Percentiles rank a stretch among this genome's conserved stretches.
phyloP scores from a whole-genome alignment of 1,284 basidiomycete species.

The Sutorius eximius region DNA sequence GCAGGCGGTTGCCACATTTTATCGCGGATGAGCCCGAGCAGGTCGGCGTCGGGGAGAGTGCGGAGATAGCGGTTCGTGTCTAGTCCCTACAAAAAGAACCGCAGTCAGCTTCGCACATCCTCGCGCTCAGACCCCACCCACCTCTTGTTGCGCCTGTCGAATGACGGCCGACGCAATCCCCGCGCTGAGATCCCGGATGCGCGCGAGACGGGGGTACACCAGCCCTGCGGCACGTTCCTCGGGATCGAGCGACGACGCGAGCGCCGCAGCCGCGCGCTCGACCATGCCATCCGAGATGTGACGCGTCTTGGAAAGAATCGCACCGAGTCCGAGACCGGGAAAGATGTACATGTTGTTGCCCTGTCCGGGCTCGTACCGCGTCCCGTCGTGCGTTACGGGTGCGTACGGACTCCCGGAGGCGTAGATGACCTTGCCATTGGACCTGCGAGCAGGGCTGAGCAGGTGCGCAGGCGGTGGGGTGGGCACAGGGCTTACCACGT shows the following conservation, averaged over 20 bases:
- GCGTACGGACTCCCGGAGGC: conserved; percentile 82
- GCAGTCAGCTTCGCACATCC: not conserved
- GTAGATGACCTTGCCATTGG: conserved; percentile 68
- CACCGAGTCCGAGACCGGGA: conserved; percentile 66
- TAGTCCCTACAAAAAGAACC: conserved; percentile 36
- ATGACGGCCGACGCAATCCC: conserved; percentile 62
- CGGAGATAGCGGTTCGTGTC: conserved; percentile 49
- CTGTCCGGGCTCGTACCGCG: conserved; percentile 70
- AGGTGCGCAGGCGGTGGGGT: not conserved
- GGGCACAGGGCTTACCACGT: conserved; percentile 47
- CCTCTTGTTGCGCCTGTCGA: conserved; percentile 62
- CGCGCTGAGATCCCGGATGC: conserved; percentile 71
- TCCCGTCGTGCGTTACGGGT: conserved; percentile 50
- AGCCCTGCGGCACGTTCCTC: conserved; percentile 59
- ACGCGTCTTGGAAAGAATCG: conserved; percentile 58
- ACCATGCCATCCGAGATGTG: conserved; percentile 66
- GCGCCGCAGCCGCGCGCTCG: conserved; percentile 57
- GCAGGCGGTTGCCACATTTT: conserved; percentile 59
- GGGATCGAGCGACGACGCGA: conserved; percentile 60
- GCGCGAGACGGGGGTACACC: conserved; percentile 62
- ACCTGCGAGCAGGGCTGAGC: conserved; percentile 40
- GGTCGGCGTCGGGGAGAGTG: conserved; percentile 46
- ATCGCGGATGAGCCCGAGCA: conserved; percentile 50
- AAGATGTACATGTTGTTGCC: conserved; percentile 80
- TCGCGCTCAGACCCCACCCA: conserved; percentile 29